Evolutionary conservation across 305 asterid genomes (phyloP).

Genomic region (Ruellia speciosa): DNA sequence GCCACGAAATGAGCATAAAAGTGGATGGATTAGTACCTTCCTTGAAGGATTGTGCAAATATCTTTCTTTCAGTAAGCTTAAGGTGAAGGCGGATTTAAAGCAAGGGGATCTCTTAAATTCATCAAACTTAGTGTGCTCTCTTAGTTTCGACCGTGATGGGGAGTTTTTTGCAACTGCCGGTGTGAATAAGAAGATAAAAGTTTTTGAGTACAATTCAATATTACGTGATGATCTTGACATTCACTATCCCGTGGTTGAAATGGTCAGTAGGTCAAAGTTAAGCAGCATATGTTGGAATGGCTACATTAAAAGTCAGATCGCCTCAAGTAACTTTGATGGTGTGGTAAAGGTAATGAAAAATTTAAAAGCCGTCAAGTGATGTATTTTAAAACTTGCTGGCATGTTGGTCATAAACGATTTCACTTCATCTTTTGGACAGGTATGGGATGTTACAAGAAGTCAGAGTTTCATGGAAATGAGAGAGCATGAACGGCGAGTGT

Average conservation of each 20-base stretch:
- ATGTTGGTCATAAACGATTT: constrained; percentile 3
- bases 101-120: constrained; percentile 93
- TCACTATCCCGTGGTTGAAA: constrained; percentile 91
- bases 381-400: not conserved
- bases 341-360: constrained; percentile 64
- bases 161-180: constrained; percentile 97
- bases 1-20: constrained; percentile 32
- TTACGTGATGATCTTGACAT: constrained; percentile 68
- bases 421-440: constrained; percentile 34
- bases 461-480: constrained; percentile 86
- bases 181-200: constrained; percentile 90
- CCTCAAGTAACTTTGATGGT: constrained; percentile 97
- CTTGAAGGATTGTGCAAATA: constrained; percentile 80
- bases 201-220: constrained; percentile 74
- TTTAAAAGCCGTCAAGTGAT: not conserved
- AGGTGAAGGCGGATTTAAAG: constrained; percentile 84
- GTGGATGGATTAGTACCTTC: constrained; percentile 71
- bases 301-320: constrained; percentile 89
- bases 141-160: constrained; percentile 94
- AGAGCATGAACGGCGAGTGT: constrained; percentile 88
- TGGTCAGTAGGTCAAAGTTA: constrained; percentile 82
- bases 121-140: constrained; percentile 86
- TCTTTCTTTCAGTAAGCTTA: constrained; percentile 64
- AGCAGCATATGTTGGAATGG: constrained; percentile 98
- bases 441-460: constrained; percentile 89